Conservation (phyloP, 768 basidiomycete genomes). For the Tricholoma terreum region DNA sequence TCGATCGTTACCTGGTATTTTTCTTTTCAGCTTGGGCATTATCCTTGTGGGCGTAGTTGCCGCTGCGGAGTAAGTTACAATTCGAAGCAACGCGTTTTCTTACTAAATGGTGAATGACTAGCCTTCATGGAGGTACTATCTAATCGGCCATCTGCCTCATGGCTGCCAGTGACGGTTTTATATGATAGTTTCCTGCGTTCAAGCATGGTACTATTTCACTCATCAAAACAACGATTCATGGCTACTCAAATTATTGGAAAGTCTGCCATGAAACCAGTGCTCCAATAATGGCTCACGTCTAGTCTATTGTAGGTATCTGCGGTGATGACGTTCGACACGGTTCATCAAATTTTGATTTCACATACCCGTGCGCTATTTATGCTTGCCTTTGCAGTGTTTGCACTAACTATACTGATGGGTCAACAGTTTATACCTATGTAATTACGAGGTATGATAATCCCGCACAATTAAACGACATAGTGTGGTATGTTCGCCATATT, state of each 20-base stretch:
- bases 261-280: conserved; percentile 9
- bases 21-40: conserved; percentile 40
- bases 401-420: background rate
- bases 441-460: conserved; percentile 37
- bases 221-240: conserved; percentile 48
- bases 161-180: background rate
- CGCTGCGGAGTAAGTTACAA: conserved; percentile 42
- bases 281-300: background rate
- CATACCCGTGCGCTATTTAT: conserved; percentile 39
- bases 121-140: conserved; percentile 50
- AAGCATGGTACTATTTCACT: conserved; percentile 53
- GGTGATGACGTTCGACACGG: conserved; percentile 48
- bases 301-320: conserved; percentile 38
- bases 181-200: conserved; percentile 46
- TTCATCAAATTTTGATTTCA: conserved; percentile 52
- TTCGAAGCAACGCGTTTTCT: background rate
- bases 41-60: conserved; percentile 47
- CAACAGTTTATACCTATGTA: conserved; percentile 48
- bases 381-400: background rate
- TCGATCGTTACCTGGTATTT: background rate
- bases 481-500: conserved; percentile 37
- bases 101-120: conserved; percentile 15
- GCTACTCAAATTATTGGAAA: conserved; percentile 45
- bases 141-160: background rate
- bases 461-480: conserved; percentile 25